A percentile compares a stretch with the other conserved stretches of the same genome.
These are phyloP conservation scores for Groenewaldozyma tartarivorans DNA, from an alignment of 805 yeast genomes.

Conservation along the genomic window DNA sequence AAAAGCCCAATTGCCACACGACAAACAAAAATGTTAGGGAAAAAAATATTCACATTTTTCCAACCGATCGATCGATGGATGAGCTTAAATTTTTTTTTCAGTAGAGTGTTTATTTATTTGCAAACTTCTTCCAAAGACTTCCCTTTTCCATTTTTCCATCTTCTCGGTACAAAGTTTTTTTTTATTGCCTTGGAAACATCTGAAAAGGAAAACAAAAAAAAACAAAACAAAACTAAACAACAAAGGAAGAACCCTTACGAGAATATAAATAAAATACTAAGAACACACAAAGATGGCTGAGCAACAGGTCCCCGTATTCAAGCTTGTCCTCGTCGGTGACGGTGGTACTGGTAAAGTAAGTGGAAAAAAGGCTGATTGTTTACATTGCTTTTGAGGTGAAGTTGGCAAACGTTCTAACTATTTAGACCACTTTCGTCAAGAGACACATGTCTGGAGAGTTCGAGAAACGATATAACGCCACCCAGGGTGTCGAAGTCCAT, in stretches of 20 bases:
- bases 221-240: background rate
- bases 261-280: no score
- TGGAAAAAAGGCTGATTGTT: background rate
- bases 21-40: no score
- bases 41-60: no score
- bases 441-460: constrained; percentile 98
- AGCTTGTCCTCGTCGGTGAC: constrained; percentile 98
- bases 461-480: constrained; percentile 97
- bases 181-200: background rate
- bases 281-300: constrained; percentile 1
- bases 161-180: background rate
- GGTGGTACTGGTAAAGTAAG: constrained; percentile 98
- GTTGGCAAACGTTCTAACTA: background rate
- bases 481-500: constrained; percentile 99
- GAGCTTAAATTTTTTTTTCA: background rate
- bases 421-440: constrained; percentile 94
- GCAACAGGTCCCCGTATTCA: constrained; percentile 80
- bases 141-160: background rate
- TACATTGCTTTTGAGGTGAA: background rate
- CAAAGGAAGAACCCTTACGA: background rate
- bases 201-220: background rate
- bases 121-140: background rate
- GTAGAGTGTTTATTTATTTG: no score
- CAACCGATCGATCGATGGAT: no score
- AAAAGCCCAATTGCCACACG: no score